A percentile compares a stretch with the other conserved stretches of the same genome.
Conservation (phyloP, 306 rosid species). For the Quercus ilex region DNA sequence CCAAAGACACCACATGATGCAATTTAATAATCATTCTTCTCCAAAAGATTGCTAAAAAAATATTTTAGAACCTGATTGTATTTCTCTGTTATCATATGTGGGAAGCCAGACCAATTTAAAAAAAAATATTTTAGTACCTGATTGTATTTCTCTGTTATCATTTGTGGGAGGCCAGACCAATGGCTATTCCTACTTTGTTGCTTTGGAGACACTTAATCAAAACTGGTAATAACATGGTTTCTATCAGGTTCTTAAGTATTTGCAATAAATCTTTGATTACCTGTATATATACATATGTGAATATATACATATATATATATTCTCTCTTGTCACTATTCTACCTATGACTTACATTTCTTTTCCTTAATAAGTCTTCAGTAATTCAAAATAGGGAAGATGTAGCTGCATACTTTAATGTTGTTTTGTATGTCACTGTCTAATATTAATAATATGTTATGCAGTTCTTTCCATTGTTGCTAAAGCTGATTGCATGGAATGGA, state of each 20-base stretch:
- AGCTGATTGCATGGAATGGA: slow-evolving; percentile 92
- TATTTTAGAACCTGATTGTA: not conserved
- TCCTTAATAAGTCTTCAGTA: not conserved
- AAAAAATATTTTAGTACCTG: too few relatives aligned
- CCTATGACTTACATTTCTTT: not conserved
- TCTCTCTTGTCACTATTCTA: not conserved
- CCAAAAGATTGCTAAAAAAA: not conserved
- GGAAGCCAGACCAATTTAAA: not conserved
- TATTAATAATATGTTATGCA: slow-evolving; percentile 37
- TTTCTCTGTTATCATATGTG: not conserved
- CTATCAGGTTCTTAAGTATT: not conserved
- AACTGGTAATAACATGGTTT: not conserved
- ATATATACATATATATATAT: not conserved
- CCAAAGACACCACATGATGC: too few relatives aligned
- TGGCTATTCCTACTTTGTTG: not conserved
- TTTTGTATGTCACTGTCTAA: slow-evolving; percentile 19
- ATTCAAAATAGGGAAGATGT: not conserved
- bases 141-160: not conserved
- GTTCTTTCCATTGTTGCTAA: slow-evolving; percentile 93
- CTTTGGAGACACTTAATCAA: not conserved
- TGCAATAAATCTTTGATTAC: not conserved
- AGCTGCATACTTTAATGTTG: not conserved
- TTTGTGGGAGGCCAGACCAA: not conserved
- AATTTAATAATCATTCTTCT: not conserved
- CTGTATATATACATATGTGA: not conserved